A percentile compares a stretch with the other conserved stretches of the same genome.
phyloP scores from a whole-genome alignment of 495 filamentous ascomycete genomes.

The Ramalina intermedia region DNA sequence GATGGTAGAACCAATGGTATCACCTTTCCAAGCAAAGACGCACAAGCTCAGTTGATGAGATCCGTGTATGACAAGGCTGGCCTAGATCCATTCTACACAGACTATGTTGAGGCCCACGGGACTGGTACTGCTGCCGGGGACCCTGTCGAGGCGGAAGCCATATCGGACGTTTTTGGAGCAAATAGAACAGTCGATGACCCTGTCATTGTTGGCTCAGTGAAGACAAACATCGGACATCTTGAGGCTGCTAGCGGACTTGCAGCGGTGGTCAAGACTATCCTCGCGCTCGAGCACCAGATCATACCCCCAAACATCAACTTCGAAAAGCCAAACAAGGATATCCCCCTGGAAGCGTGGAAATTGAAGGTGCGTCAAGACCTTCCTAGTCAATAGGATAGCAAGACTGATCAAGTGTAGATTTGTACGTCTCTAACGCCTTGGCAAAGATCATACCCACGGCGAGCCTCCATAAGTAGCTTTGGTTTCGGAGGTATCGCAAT shows the following conservation, averaged over 20 bases:
- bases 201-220: conserved; percentile 25
- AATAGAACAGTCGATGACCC: conserved; percentile 11
- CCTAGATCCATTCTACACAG: conserved; percentile 22
- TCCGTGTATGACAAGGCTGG: conserved; percentile 25
- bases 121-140: conserved; percentile 23
- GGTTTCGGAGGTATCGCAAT: background rate
- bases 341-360: conserved; percentile 13
- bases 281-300: conserved; percentile 26
- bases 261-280: conserved; percentile 26
- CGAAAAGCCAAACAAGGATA: conserved; percentile 20
- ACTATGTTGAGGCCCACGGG: conserved; percentile 27
- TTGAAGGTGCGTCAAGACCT: conserved; percentile 19
- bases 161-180: conserved; percentile 24
- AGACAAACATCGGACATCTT: conserved; percentile 32
- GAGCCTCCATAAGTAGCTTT: background rate
- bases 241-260: conserved; percentile 30
- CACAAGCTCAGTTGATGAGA: conserved; percentile 27
- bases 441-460: background rate
- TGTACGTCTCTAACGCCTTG: background rate
- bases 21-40: conserved; percentile 24
- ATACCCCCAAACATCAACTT: conserved; percentile 28
- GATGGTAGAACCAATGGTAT: conserved; percentile 38
- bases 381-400: background rate
- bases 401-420: background rate
- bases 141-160: conserved; percentile 20